Percentiles rank a stretch among this genome's conserved stretches.
Evolutionary conservation across 2,329 filamentous ascomycete species (phyloP).

Genomic region (Albifimbria verrucaria): DNA sequence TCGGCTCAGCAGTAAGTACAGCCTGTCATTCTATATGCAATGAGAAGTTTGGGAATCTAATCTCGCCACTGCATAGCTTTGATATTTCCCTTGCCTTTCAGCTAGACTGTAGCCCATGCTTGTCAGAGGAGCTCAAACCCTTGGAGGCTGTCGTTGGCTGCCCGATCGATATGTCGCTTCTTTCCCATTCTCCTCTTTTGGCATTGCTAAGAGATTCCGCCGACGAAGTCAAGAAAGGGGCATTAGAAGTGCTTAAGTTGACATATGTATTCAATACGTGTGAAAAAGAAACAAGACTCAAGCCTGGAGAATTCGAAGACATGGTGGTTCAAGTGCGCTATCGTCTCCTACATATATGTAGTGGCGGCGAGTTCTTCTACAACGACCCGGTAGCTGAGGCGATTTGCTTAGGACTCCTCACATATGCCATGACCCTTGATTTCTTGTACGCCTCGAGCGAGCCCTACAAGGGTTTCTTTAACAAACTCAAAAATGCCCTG

Average conservation of each 20-base stretch:
- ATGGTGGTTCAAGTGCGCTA: not conserved
- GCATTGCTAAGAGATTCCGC: not conserved
- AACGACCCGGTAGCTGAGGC: too few relatives aligned
- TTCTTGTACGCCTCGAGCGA: too few relatives aligned
- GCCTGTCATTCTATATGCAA: not conserved
- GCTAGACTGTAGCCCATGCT: constrained; percentile 1
- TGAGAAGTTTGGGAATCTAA: not conserved
- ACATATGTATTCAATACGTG: not conserved
- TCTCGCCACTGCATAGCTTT: constrained; percentile 4
- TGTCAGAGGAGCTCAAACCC: not conserved
- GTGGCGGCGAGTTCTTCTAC: too few relatives aligned
- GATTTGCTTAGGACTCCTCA: too few relatives aligned
- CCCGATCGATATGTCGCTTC: too few relatives aligned
- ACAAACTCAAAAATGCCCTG: too few relatives aligned
- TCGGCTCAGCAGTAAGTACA: constrained; percentile 7
- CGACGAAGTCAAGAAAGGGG: not conserved
- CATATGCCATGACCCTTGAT: too few relatives aligned
- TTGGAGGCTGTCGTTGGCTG: not conserved
- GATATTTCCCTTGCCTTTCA: constrained; percentile 8
- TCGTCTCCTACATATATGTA: not conserved
- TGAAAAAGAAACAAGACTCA: not conserved
- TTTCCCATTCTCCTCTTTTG: not conserved
- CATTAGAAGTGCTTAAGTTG: not conserved
- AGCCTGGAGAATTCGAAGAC: not conserved
- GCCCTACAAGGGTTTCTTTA: too few relatives aligned